phyloP scores from a whole-genome alignment of 495 filamentous ascomycete genomes.

The Astrothelium subdiscretum region DNA sequence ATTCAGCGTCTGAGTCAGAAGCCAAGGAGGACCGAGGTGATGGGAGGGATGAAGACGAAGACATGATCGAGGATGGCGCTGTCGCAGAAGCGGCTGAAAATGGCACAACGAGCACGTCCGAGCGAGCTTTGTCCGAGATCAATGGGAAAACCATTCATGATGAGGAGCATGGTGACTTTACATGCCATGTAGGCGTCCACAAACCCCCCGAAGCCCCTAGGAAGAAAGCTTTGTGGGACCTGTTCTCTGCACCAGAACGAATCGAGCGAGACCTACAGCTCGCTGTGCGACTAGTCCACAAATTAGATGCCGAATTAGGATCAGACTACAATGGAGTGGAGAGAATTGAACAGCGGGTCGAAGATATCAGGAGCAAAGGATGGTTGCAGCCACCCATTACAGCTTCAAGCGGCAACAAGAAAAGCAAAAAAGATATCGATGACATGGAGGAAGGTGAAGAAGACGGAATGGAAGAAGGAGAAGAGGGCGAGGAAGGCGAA shows the following conservation, averaged over 20 bases:
- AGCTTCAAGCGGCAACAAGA: conserved; percentile 45
- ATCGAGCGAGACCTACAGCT: conserved; percentile 76
- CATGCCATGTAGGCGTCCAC: conserved; percentile 93
- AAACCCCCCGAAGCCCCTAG: conserved; percentile 71
- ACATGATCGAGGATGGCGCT: conserved; percentile 43
- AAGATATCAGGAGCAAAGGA: conserved; percentile 61
- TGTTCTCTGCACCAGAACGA: conserved; percentile 82
- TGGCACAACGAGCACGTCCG: conserved; percentile 40
- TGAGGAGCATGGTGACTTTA: conserved; percentile 83
- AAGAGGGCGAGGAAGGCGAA: conserved; percentile 62
- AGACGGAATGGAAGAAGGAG: conserved; percentile 54
- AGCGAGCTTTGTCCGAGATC: conserved; percentile 80
- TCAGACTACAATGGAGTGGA: conserved; percentile 51
- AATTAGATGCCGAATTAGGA: conserved; percentile 72
- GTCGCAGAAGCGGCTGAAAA: conserved; percentile 28
- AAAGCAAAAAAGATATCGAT: conserved; percentile 42
- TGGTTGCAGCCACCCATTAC: conserved; percentile 58
- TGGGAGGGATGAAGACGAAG: conserved; percentile 51
- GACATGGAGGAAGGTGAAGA: conserved; percentile 60
- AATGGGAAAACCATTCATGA: conserved; percentile 96
- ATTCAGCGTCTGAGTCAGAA: conserved; percentile 57
- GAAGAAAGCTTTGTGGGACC: conserved; percentile 95
- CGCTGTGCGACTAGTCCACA: conserved; percentile 60
- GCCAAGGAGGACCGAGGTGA: conserved; percentile 48
- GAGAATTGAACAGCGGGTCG: conserved; percentile 77